phyloP scores from a whole-genome alignment of 2,329 filamentous ascomycete genomes.

The Penicillium freii region DNA sequence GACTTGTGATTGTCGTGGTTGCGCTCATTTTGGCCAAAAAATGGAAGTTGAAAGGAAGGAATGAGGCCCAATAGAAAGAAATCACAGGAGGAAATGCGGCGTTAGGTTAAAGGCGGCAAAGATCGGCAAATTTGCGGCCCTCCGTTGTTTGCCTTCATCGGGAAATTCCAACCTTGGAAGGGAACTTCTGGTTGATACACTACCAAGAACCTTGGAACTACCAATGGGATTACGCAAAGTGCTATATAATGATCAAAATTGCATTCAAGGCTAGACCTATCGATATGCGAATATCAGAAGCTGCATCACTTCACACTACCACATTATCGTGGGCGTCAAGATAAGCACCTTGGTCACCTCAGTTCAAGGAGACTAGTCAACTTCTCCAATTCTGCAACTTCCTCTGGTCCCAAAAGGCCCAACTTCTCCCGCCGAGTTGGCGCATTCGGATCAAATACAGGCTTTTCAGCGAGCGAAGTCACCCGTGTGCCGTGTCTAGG shows the following conservation, averaged over 20 bases:
- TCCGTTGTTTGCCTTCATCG: not conserved
- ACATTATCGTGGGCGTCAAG: not conserved
- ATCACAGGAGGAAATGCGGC: constrained; percentile 9
- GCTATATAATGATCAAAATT: not conserved
- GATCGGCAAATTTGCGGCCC: constrained; percentile 10
- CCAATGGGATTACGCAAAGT: not conserved
- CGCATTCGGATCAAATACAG: constrained; percentile 63
- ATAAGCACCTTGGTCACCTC: not conserved
- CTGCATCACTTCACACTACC: not conserved
- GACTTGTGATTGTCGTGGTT: constrained; percentile 49
- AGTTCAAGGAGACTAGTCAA: constrained; percentile 6
- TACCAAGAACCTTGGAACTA: not conserved
- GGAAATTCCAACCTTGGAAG: not conserved
- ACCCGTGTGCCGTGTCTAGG: constrained; percentile 71
- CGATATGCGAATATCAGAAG: too few relatives aligned
- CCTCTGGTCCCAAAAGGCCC: constrained; percentile 60
- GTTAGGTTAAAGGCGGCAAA: constrained; percentile 13
- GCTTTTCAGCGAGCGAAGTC: constrained; percentile 68
- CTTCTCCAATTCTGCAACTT: constrained; percentile 36
- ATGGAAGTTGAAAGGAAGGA: not conserved
- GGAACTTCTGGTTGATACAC: not conserved
- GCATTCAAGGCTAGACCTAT: not conserved
- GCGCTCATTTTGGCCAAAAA: constrained; percentile 38
- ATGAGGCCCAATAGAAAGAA: not conserved
- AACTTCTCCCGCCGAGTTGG: constrained; percentile 66